Percentiles rank a stretch among this genome's conserved stretches.
Conservation (phyloP, 345 rosid genomes). For the Syzygium grande region DNA sequence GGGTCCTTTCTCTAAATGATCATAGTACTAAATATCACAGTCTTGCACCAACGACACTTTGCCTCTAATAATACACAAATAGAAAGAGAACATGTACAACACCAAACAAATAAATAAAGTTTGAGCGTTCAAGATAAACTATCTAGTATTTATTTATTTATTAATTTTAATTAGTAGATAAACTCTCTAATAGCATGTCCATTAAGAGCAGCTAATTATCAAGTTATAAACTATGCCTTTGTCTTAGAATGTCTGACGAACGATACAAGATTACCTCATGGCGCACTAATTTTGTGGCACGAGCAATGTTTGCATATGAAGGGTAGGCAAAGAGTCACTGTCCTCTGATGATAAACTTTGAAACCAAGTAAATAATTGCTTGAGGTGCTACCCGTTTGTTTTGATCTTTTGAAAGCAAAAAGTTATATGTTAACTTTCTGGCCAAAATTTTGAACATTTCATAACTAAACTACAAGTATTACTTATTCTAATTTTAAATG, state of each 20-base stretch:
- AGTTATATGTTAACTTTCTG: background rate
- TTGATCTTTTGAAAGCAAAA: background rate
- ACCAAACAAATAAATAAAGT: no score
- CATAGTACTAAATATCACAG: background rate
- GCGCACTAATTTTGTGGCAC: background rate
- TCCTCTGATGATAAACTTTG: background rate
- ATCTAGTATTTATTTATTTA: no score
- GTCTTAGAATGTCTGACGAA: no score
- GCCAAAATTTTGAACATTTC: background rate
- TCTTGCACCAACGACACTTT: no score
- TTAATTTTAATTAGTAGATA: no score
- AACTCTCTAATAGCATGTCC: no score
- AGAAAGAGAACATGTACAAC: no score
- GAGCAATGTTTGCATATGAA: background rate
- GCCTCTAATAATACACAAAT: no score
- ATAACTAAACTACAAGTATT: background rate
- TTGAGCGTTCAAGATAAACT: no score
- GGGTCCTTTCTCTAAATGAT: background rate
- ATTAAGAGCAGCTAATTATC: no score
- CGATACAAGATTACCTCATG: background rate
- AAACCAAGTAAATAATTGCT: background rate
- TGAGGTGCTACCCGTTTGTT: background rate
- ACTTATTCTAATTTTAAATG: background rate
- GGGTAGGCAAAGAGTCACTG: background rate
- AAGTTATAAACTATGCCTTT: no score